phyloP scores from a whole-genome alignment of 495 filamentous ascomycete species.

The Massariosphaeria phaeospora region DNA sequence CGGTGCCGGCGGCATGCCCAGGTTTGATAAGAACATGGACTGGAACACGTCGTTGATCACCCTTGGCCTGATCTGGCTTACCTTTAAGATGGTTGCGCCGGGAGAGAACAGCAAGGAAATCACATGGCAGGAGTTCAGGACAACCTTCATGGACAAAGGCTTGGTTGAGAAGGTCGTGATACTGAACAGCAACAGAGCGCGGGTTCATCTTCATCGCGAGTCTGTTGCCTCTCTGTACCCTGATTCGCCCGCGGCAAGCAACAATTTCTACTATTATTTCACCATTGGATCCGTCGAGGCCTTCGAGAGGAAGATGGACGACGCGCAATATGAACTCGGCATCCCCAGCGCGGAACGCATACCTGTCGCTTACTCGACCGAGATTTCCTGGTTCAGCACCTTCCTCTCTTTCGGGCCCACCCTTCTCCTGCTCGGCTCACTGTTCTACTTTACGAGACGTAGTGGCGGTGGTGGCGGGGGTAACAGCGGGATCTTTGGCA shows the following conservation, averaged over 20 bases:
- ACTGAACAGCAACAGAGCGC: slow-evolving; percentile 65
- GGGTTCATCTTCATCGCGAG: slow-evolving; percentile 79
- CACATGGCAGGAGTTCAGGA: slow-evolving; percentile 93
- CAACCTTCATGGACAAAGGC: slow-evolving; percentile 90
- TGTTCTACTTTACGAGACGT: slow-evolving; percentile 67
- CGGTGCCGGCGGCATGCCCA: slow-evolving; percentile 38
- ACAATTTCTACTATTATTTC: slow-evolving; percentile 83
- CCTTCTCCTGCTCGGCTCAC: slow-evolving; percentile 71
- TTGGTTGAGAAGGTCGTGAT: slow-evolving; percentile 89
- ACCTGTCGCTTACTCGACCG: slow-evolving; percentile 78
- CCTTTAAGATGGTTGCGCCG: slow-evolving; percentile 57
- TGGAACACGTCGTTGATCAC: slow-evolving; percentile 51
- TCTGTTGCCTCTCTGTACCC: slow-evolving; percentile 73
- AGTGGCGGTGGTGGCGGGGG: slow-evolving; percentile 61
- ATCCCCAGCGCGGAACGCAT: slow-evolving; percentile 83
- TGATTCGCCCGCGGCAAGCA: slow-evolving; percentile 66
- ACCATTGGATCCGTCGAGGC: slow-evolving; percentile 90
- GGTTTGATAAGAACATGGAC: slow-evolving; percentile 51
- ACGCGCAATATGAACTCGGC: slow-evolving; percentile 77
- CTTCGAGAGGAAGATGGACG: slow-evolving; percentile 82
- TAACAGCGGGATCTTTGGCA: slow-evolving; percentile 81
- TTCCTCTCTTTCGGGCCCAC: slow-evolving; percentile 80
- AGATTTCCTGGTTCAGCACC: slow-evolving; percentile 59
- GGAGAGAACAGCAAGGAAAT: slow-evolving; percentile 72
- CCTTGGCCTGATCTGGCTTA: slow-evolving; percentile 57